Percentiles rank a stretch among this genome's conserved stretches.
These are phyloP conservation scores for Cladosporium sp. DNA, from an alignment of 2,329 filamentous ascomycete genomes.

Conservation along the genomic window DNA sequence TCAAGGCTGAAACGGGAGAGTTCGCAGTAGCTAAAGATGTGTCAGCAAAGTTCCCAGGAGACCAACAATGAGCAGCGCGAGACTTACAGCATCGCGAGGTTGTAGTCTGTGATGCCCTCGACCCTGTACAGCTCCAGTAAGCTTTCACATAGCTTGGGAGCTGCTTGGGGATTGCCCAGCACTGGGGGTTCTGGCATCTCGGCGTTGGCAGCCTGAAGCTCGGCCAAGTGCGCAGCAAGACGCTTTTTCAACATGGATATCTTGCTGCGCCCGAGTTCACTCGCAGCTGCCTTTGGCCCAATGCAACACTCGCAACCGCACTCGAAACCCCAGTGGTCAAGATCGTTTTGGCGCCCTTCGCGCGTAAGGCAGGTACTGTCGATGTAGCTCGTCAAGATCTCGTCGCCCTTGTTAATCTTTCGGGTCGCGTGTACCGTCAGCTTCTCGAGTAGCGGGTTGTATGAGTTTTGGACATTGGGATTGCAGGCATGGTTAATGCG, in stretches of 20 bases:
- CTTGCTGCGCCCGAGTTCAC: background rate
- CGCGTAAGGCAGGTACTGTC: background rate
- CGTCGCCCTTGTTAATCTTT: background rate
- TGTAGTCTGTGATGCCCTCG: background rate
- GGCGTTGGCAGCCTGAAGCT: too few relatives aligned
- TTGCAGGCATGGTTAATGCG: background rate
- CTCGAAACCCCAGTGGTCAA: background rate
- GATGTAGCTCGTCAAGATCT: background rate
- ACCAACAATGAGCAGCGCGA: background rate
- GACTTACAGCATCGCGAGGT: background rate
- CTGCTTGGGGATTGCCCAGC: background rate
- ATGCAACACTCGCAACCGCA: background rate
- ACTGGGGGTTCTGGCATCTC: background rate
- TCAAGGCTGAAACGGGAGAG: background rate
- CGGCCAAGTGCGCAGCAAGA: too few relatives aligned
- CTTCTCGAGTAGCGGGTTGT: background rate
- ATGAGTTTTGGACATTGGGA: background rate
- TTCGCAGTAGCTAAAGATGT: background rate
- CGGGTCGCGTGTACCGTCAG: background rate
- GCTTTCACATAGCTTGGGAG: background rate
- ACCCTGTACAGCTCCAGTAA: background rate
- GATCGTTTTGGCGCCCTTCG: accelerated
- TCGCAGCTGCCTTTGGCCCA: background rate
- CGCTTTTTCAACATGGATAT: background rate
- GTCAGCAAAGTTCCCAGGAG: background rate